Evolutionary conservation across 164 flowering plant species (phyloP).

Genomic region (Litsea cubeba): DNA sequence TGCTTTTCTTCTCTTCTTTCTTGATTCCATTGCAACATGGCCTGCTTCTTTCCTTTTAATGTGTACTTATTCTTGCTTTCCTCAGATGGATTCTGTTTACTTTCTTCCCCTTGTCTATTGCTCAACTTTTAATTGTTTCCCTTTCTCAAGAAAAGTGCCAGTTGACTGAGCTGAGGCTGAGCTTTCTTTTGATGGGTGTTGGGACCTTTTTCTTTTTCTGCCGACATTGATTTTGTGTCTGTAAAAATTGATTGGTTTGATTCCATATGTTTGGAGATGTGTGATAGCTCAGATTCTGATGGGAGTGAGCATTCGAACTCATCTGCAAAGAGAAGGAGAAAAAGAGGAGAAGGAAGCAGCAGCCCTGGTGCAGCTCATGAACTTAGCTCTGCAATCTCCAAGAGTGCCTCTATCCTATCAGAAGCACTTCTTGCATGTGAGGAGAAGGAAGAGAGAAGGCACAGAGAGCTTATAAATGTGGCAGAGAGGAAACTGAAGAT

Average conservation of each 20-base stretch:
- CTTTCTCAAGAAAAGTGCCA: conserved; percentile 4
- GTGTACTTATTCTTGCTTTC: background rate
- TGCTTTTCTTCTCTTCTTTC: background rate
- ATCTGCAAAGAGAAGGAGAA: conserved; percentile 58
- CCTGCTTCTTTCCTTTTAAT: background rate
- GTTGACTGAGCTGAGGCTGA: conserved; percentile 10
- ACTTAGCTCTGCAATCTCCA: conserved; percentile 55
- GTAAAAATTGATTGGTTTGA: conserved; percentile 18
- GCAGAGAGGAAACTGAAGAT: conserved; percentile 58
- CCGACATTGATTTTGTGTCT: background rate
- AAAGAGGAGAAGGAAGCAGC: conserved; percentile 19
- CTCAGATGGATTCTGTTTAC: background rate
- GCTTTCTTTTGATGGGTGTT: background rate
- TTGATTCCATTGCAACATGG: background rate
- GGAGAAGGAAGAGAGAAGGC: conserved; percentile 65
- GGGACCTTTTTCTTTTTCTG: background rate
- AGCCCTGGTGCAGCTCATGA: conserved; percentile 18
- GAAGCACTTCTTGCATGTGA: conserved; percentile 57
- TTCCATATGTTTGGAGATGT: conserved; percentile 25
- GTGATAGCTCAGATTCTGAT: conserved; percentile 58
- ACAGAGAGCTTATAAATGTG: conserved; percentile 44
- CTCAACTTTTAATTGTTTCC: conserved; percentile 4
- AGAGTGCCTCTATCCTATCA: conserved; percentile 60
- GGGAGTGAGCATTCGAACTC: conserved; percentile 61
- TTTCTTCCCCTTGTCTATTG: conserved; percentile 10